Conservation (phyloP, 805 yeast genomes). For the Lipomyces orientalis region DNA sequence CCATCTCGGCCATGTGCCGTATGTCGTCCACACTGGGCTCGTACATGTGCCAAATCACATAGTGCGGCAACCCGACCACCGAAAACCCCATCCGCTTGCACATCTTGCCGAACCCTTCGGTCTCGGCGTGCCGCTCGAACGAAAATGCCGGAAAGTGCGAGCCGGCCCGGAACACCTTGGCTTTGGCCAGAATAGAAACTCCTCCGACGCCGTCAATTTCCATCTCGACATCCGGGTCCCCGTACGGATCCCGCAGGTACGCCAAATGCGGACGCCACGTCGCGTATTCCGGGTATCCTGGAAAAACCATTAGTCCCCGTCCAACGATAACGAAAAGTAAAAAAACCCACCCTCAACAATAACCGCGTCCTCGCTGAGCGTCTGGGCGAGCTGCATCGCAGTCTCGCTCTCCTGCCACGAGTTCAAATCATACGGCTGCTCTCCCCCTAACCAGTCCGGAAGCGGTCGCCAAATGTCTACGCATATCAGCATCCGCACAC, state of each 20-base stretch:
- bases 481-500: background rate
- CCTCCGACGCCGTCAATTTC: constrained; percentile 97
- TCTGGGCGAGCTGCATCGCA: constrained; percentile 57
- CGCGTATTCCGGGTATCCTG: constrained; percentile 96
- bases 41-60: constrained; percentile 94
- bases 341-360: constrained; percentile 78
- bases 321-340: background rate
- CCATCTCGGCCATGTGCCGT: constrained; percentile 56
- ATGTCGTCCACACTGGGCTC: constrained; percentile 95
- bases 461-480: constrained; percentile 91
- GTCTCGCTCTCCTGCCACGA: constrained; percentile 94
- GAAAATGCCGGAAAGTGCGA: constrained; percentile 97
- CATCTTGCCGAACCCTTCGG: constrained; percentile 89
- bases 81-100: constrained; percentile 83
- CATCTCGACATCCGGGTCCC: constrained; percentile 93
- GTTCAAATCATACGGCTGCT: constrained; percentile 94
- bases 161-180: constrained; percentile 83
- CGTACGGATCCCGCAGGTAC: constrained; percentile 90
- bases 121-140: constrained; percentile 94
- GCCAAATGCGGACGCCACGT: constrained; percentile 99
- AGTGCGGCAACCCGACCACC: constrained; percentile 91
- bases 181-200: constrained; percentile 89
- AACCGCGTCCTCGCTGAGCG: constrained; percentile 89
- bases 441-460: constrained; percentile 87
- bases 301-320: constrained; percentile 43